Evolutionary conservation across 805 yeast genomes (phyloP).

Genomic region (Lachancea kluyveri): DNA sequence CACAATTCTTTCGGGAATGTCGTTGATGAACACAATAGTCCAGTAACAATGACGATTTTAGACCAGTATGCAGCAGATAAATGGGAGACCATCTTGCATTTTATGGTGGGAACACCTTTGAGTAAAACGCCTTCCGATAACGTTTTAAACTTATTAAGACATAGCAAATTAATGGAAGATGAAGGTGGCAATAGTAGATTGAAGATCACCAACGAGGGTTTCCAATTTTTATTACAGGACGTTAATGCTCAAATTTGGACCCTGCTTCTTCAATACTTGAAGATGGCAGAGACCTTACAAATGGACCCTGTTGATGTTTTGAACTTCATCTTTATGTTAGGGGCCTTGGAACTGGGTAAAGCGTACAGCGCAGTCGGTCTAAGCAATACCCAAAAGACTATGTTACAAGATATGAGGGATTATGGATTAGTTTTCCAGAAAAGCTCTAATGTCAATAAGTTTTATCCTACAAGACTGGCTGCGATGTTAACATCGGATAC

Average conservation of each 20-base stretch:
- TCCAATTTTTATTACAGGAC: conserved; percentile 89
- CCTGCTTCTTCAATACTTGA: conserved; percentile 75
- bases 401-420: conserved; percentile 86
- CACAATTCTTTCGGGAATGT: conserved; percentile 74
- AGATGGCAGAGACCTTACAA: conserved; percentile 72
- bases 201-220: conserved; percentile 83
- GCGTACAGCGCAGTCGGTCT: conserved; percentile 69
- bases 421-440: conserved; percentile 82
- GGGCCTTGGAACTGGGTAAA: conserved; percentile 85
- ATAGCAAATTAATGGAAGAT: conserved; percentile 85
- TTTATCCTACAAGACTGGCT: conserved; percentile 87
- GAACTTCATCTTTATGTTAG: conserved; percentile 88
- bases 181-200: conserved; percentile 34
- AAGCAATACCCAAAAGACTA: conserved; percentile 72
- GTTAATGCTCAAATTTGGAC: conserved; percentile 95
- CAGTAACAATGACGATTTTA: conserved; percentile 57
- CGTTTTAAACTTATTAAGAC: conserved; percentile 67
- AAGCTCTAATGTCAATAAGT: conserved; percentile 50
- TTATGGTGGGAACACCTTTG: conserved; percentile 91
- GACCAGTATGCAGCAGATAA: conserved; percentile 76
- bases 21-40: conserved; percentile 47
- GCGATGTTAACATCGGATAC: conserved; percentile 85
- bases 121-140: conserved; percentile 69
- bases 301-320: conserved; percentile 96
- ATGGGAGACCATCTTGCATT: conserved; percentile 95